Evolutionary conservation across 2,329 filamentous ascomycete genomes (phyloP), one percentile per base, ranked within the genome.

Genomic region (Stenocarpella maydis): DNA sequence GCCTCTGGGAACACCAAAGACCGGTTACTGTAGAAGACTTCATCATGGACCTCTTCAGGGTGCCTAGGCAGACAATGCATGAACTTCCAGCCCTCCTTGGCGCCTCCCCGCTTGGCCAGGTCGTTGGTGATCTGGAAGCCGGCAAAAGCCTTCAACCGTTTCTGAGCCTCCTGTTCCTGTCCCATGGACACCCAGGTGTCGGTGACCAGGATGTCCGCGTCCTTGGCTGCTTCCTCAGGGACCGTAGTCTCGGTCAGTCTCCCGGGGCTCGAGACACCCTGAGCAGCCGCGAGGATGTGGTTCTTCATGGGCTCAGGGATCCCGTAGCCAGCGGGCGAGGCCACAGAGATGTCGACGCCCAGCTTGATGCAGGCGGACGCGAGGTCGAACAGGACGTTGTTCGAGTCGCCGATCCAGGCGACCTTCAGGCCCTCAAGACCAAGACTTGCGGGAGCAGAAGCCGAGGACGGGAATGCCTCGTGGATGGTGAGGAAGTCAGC

Each of bases 161-260:
- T 91, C 74, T 90, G 85, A 47, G 90, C 86, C 81, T 99, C 96
- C 68, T 88, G 89, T 80, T 99, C 96, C 81, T 98, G 95, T 55
- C 96, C 96, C 96, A 99, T 99, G 1, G 94, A 97, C 39, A 99
- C 88, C 96, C 96, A 99, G 1, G 96, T 99, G 77, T 99, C 96
- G 0, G 96, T 99, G 26, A 98, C 94, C 69, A 99, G 84, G 65
- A 98, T 87, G 78, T 99, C 92, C 3, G 96, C 95, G 73, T 91
- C 84, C 82, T 92, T 92, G 77, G 98, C 90, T 6, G 87, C 96
- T 76, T 97, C 93, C 78, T 96, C 93, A 0, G 95, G 96, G 0
- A 92, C 83, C 26, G 86, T 91, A 0, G 93, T 97, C 80, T 97
- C 92, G 6, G 82, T 83, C 41, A 98, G 85, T 74, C 86, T 90